Evolutionary conservation across 1,284 basidiomycete genomes (phyloP).

Genomic region (Cryptococcus jaspeensis): DNA sequence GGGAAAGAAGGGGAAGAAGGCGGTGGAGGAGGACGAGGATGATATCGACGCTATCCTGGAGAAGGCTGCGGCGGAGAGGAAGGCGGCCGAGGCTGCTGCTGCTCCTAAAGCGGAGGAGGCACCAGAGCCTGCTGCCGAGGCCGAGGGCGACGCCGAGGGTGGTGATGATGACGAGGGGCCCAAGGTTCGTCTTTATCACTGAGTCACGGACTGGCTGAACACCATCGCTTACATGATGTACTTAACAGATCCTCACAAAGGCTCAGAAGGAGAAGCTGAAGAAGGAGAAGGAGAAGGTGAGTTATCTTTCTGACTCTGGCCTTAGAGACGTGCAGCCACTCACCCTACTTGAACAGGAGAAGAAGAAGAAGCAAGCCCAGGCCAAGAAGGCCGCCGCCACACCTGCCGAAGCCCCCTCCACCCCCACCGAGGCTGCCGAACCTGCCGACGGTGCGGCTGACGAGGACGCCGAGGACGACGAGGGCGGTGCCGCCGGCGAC

Average conservation of each 20-base stretch:
- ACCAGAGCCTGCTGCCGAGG: slow-evolving; percentile 46
- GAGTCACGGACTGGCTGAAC: neutral
- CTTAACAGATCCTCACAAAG: slow-evolving; percentile 28
- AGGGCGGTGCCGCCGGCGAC: slow-evolving; percentile 39
- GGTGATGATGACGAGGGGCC: slow-evolving; percentile 74
- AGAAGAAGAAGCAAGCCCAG: slow-evolving; percentile 90
- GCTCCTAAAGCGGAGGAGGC: slow-evolving; percentile 55
- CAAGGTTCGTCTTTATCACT: slow-evolving; percentile 25
- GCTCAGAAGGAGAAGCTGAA: slow-evolving; percentile 46
- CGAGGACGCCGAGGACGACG: slow-evolving; percentile 61
- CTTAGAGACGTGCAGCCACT: slow-evolving; percentile 46
- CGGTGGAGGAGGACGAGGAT: slow-evolving; percentile 43
- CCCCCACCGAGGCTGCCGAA: slow-evolving; percentile 28
- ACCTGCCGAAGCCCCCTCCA: slow-evolving; percentile 28
- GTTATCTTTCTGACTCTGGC: neutral
- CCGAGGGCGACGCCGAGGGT: slow-evolving; percentile 58
- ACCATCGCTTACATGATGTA: slow-evolving; percentile 17
- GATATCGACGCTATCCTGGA: slow-evolving; percentile 32
- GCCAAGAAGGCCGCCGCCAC: slow-evolving; percentile 65
- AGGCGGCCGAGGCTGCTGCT: slow-evolving; percentile 48
- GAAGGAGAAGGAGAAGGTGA: slow-evolving; percentile 34
- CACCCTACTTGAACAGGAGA: slow-evolving; percentile 60
- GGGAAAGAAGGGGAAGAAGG: slow-evolving; percentile 56
- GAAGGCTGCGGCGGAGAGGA: slow-evolving; percentile 32
- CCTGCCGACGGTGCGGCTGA: slow-evolving; percentile 58